Evolutionary conservation across 2,329 filamentous ascomycete species (phyloP), one percentile per base, ranked within the genome.

Genomic region (Fusarium dlaminii): DNA sequence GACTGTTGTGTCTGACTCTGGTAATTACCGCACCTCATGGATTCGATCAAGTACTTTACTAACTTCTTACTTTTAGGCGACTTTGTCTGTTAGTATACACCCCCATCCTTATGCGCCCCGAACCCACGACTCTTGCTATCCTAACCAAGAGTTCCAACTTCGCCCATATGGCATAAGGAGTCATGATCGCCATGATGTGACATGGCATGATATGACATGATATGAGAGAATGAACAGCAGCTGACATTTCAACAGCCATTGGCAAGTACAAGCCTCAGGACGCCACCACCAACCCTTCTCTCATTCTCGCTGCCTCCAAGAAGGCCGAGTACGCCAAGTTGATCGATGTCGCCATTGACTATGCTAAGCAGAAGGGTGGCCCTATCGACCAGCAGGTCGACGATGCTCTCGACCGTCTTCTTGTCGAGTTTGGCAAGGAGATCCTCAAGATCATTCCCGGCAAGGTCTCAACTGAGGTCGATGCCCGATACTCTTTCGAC

Each of bases 251-350:
- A 67, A 84, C 87, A 91, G 95, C 95, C 85, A 99, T 99, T 85
- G 95, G 90, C 89, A 98, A 98, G 90, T 99, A 99, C 92, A 97
- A 98, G 92, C 96, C 96, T 77, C 95, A 99, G 90, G 96, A 99
- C 94, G 96, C 96, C 82, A 99, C 96, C 85, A 99, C 96, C 88
- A 99, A 99, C 92, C 96, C 96, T 70, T 98, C 96, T 75, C 90
- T 99, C 84, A 98, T 99, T 86, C 93, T 99, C 83, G 96, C 95
- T 78, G 96, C 96, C 75, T 95, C 96, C 83, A 98, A 99, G 91
- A 98, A 98, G 91, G 83, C 94, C 83, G 95, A 98, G 86, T 98
- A 98, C 85, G 94, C 94, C 81, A 92, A 92, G 85, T 88, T 98
- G 82, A 97, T 98, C 80, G 95, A 98, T 82, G 86, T 88, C 65